Evolutionary conservation across 495 filamentous ascomycete species (phyloP).

Genomic region (Hypoxylon subgilvum): DNA sequence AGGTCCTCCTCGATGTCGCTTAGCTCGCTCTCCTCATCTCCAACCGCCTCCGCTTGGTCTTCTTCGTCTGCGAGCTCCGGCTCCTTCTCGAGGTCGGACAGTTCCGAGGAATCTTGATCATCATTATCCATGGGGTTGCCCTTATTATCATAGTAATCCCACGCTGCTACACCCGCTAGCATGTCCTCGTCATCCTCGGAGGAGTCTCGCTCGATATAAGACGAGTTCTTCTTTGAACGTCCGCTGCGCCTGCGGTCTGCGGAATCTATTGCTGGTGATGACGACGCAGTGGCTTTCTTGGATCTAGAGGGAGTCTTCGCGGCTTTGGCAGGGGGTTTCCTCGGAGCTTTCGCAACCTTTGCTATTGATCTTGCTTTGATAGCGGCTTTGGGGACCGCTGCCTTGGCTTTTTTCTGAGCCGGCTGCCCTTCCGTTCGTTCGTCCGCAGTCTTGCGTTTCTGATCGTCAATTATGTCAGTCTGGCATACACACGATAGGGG

Average conservation of each 20-base stretch:
- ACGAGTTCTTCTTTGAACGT: constrained; percentile 48
- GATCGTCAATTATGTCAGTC: constrained; percentile 24
- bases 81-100: constrained; percentile 34
- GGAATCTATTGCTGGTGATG: constrained; percentile 38
- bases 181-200: constrained; percentile 64
- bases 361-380: constrained; percentile 39
- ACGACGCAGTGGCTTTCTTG: constrained; percentile 41
- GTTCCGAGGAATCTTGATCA: constrained; percentile 30
- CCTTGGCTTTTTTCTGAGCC: constrained; percentile 46
- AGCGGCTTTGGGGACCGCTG: constrained; percentile 32
- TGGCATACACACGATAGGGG: constrained; percentile 2
- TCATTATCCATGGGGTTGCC: constrained; percentile 28
- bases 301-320: constrained; percentile 44
- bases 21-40: constrained; percentile 32
- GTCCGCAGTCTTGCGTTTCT: constrained; percentile 58
- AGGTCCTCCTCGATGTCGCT: constrained; percentile 36
- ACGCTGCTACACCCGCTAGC: constrained; percentile 60
- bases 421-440: constrained; percentile 47
- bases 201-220: constrained; percentile 59
- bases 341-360: constrained; percentile 40
- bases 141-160: constrained; percentile 54
- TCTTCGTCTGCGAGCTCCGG: constrained; percentile 34
- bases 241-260: constrained; percentile 59
- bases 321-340: constrained; percentile 40
- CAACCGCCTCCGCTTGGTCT: constrained; percentile 33